Evolutionary conservation across 2,329 filamentous ascomycete species (phyloP).

Genomic region (Aspergillus sp.): DNA sequence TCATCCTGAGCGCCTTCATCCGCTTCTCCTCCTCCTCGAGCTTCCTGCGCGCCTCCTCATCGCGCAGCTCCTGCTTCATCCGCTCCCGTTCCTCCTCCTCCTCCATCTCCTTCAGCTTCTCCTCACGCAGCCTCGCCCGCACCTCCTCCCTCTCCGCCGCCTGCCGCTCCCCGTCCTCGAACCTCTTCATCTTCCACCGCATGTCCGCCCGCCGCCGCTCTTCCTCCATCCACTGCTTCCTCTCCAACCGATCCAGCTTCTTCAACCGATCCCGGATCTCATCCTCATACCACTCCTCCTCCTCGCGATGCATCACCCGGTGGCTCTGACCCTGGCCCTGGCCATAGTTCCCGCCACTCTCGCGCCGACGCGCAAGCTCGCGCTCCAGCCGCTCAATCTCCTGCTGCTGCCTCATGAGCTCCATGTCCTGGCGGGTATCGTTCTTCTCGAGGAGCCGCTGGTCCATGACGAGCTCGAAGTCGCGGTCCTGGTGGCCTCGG

Average conservation of each 20-base stretch:
- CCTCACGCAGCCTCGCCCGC: background rate
- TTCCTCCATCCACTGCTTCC: conserved; percentile 16
- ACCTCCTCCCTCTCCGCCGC: conserved; percentile 5
- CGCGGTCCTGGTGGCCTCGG: conserved; percentile 15
- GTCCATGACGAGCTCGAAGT: conserved; percentile 25
- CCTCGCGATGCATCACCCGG: conserved; percentile 22
- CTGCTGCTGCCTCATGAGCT: conserved; percentile 25
- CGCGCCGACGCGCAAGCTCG: conserved; percentile 19
- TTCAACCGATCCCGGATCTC: conserved; percentile 31
- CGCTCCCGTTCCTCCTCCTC: conserved; percentile 25
- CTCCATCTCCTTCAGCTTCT: conserved; percentile 11
- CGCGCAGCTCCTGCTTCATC: conserved; percentile 25
- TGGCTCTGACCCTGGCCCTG: conserved; percentile 12
- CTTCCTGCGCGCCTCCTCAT: conserved; percentile 38
- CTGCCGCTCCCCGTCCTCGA: conserved; percentile 23
- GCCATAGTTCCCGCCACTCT: conserved; percentile 11
- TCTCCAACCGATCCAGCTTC: conserved; percentile 27
- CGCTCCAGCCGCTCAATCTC: conserved; percentile 29
- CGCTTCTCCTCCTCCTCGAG: conserved; percentile 23
- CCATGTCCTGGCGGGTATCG: conserved; percentile 25
- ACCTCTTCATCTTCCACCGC: conserved; percentile 10
- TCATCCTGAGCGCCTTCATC: conserved; percentile 24
- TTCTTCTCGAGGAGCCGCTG: conserved; percentile 26
- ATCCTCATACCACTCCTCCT: conserved; percentile 37
- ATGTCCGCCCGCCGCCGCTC: conserved; percentile 11